Conservation (phyloP, 2,329 filamentous ascomycete genomes). For the Metarhizium guizhouense region DNA sequence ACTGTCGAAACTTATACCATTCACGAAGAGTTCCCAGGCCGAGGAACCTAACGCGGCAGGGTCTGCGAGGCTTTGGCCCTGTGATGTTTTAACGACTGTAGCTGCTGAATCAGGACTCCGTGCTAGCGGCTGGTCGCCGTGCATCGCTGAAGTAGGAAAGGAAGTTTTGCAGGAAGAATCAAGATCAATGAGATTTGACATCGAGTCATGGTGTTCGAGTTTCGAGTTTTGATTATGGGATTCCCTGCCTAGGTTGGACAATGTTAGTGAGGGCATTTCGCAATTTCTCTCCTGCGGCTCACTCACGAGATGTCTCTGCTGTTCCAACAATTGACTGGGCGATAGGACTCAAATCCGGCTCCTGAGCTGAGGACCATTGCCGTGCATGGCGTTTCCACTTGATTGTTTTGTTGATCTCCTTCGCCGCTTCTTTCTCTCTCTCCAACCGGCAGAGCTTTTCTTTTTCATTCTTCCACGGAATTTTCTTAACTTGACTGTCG, state of each 20-base stretch:
- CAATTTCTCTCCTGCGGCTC: not conserved
- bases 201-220: not conserved
- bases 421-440: slow-evolving; percentile 28
- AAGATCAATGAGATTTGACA: slow-evolving; percentile 2
- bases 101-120: slow-evolving; percentile 20
- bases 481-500: slow-evolving; percentile 31
- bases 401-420: slow-evolving; percentile 20
- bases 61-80: slow-evolving; percentile 15
- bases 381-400: slow-evolving; percentile 36
- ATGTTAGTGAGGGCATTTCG: not conserved
- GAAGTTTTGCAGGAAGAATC: not conserved
- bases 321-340: slow-evolving; percentile 29
- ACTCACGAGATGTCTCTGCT: slow-evolving; percentile 16
- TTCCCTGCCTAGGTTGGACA: slow-evolving; percentile 1
- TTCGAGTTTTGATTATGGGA: not conserved
- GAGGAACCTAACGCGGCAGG: slow-evolving; percentile 10
- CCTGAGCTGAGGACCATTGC: slow-evolving; percentile 43
- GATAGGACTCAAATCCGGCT: slow-evolving; percentile 41
- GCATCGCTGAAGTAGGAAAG: not conserved
- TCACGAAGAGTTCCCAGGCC: slow-evolving; percentile 22
- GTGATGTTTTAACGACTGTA: slow-evolving; percentile 29
- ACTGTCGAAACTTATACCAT: slow-evolving; percentile 20
- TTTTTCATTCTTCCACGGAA: slow-evolving; percentile 20
- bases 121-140: not conserved
- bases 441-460: slow-evolving; percentile 35